Evolutionary conservation across 768 basidiomycete genomes (phyloP).

Genomic region (Boletus barrowsii): DNA sequence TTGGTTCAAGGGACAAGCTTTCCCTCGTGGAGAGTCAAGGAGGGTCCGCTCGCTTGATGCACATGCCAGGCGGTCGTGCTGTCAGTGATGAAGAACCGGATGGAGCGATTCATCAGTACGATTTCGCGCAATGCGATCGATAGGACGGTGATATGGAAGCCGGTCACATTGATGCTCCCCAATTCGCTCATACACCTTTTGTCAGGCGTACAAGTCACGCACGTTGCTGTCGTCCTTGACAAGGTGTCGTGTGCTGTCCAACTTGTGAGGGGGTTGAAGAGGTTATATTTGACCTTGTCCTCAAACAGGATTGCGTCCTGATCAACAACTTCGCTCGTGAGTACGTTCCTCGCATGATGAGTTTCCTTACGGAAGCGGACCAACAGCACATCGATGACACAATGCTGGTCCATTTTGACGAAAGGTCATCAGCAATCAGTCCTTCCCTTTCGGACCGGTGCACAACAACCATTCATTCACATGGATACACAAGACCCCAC

Average conservation of each 20-base stretch:
- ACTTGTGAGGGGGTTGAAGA: slow-evolving; percentile 75
- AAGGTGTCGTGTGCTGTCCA: slow-evolving; percentile 73
- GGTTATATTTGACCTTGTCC: too few relatives aligned
- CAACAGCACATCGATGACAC: too few relatives aligned
- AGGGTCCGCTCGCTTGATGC: slow-evolving; percentile 20
- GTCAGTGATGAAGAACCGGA: slow-evolving; percentile 57
- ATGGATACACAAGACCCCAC: too few relatives aligned
- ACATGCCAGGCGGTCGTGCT: slow-evolving; percentile 36
- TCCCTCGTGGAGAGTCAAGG: slow-evolving; percentile 38
- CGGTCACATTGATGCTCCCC: slow-evolving; percentile 87
- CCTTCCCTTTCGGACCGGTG: too few relatives aligned
- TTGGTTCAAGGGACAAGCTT: slow-evolving; percentile 40
- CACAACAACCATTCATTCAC: too few relatives aligned
- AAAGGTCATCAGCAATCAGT: too few relatives aligned
- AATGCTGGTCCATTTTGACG: too few relatives aligned
- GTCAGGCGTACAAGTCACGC: slow-evolving; percentile 66
- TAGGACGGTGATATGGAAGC: slow-evolving; percentile 95
- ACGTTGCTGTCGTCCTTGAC: slow-evolving; percentile 55
- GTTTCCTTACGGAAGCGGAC: too few relatives aligned
- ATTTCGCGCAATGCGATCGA: slow-evolving; percentile 91
- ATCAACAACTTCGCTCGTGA: too few relatives aligned
- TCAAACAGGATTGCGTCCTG: too few relatives aligned
- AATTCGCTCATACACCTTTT: slow-evolving; percentile 74
- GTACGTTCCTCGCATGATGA: too few relatives aligned
- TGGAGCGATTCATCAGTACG: slow-evolving; percentile 72